These are phyloP conservation scores for Neodidymelliopsis sp. DNA, from an alignment of 2,329 filamentous ascomycete species.

Conservation along the genomic window DNA sequence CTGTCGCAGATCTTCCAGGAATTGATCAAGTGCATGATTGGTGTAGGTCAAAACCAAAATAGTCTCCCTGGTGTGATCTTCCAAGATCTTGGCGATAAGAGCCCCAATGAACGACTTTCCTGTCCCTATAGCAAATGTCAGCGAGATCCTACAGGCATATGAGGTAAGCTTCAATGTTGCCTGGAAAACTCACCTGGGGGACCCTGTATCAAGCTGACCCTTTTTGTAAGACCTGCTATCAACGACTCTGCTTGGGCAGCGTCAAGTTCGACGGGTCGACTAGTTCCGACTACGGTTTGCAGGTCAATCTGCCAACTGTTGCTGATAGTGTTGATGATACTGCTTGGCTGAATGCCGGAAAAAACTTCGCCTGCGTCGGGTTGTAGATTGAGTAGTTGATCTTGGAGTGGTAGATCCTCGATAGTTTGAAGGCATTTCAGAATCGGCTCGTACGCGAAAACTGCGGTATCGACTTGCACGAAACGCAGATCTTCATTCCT, in stretches of 20 bases:
- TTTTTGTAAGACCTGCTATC: slow-evolving; percentile 59
- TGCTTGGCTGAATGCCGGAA: slow-evolving; percentile 34
- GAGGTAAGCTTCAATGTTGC: slow-evolving; percentile 16
- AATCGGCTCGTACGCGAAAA: slow-evolving; percentile 75
- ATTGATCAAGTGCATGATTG: slow-evolving; percentile 59
- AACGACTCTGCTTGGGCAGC: slow-evolving; percentile 66
- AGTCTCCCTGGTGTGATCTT: slow-evolving; percentile 57
- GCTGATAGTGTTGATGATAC: slow-evolving; percentile 36
- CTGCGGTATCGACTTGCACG: slow-evolving; percentile 67
- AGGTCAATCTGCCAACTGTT: slow-evolving; percentile 26
- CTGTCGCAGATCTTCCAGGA: slow-evolving; percentile 68
- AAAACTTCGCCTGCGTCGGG: slow-evolving; percentile 24
- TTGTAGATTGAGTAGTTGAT: slow-evolving; percentile 56
- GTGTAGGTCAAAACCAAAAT: slow-evolving; percentile 74
- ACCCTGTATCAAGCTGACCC: slow-evolving; percentile 71
- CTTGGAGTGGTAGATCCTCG: slow-evolving; percentile 62
- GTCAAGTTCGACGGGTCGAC: slow-evolving; percentile 53
- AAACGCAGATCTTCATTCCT: slow-evolving; percentile 54
- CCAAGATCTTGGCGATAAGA: slow-evolving; percentile 64
- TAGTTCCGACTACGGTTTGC: slow-evolving; percentile 26
- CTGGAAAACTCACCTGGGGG: slow-evolving; percentile 65
- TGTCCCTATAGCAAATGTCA: slow-evolving; percentile 60
- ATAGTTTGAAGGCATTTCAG: slow-evolving; percentile 66
- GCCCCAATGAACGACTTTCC: slow-evolving; percentile 80
- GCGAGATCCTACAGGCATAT: not conserved